Evolutionary conservation across 805 yeast species (phyloP), one percentile per base, ranked within the genome.

Genomic region (Wickerhamiella lipophila): DNA sequence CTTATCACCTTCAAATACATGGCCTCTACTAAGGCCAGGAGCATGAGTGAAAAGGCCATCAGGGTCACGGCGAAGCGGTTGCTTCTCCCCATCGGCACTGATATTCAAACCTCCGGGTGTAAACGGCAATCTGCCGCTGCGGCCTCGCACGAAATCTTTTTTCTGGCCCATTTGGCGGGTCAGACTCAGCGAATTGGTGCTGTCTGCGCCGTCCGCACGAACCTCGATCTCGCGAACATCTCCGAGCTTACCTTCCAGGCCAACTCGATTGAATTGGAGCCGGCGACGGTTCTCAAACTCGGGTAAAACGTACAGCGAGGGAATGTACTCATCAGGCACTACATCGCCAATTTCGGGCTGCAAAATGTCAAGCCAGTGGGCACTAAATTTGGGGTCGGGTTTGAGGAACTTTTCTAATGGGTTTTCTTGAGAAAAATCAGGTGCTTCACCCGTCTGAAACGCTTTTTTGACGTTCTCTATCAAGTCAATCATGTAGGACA

Each of bases 61-160:
- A 2, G 65, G 66, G 58, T 83, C 89, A 58, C 80, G 74, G 57
- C 82, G 92, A 42, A 83, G 36, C 71, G 56, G 56, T 3, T 49
- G 50, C 9, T 57, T 52, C 5, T 56, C 55, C 3, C 62, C 54
- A 15, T 58, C 57, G 9, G 55, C 60, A 13, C n/a, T 42, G 55
- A 65, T 58, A 2, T 66, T 66, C n/a, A 76, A 55, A 2, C 97
- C 96, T 55, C 98, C 97, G 0, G 98, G 98, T 50, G 81, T 79
- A 60, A 92, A 92, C 0, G 98, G 98, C 58, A 89, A 65, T 57
- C 75, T 83, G 16, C 78, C 74, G 0, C 94, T 72, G 3, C 77
- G 70, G 0, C 97, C 97, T 42, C 72, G 68, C 2, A 85, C 66
- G 1, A 79, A 68, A 36, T 77, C 81, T n/a, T 68, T 68, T 54